Base-by-base conservation (phyloP, 1,139 yeast genomes). In the Debaryomyces robertsiae region DNA sequence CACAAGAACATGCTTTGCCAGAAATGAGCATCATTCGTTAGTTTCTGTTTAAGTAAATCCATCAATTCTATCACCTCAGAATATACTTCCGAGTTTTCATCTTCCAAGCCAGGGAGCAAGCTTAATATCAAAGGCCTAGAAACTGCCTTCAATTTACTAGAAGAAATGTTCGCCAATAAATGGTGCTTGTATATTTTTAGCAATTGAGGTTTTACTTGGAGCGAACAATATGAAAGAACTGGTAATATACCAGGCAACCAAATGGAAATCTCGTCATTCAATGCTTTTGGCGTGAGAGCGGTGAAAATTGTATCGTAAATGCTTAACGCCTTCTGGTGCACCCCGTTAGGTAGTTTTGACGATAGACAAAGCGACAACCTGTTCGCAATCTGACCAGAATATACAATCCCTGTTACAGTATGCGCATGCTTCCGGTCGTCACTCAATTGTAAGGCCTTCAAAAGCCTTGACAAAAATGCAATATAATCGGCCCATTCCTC, bases 401-500 rank as follows among this genome's bases (percentile, higher is more conserved):
- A 50, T 0, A 77, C 77, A 51, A 76, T 61, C 72, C 73, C 51
- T 64, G 75, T 2, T 2, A 84, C 66, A 72, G 79, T 76, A 47
- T 63, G 65, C 24, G 54, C 27, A 9, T 50, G 60, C 39, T 61
- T 65, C 9, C 64, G 59, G 41, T 59, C 67, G 1, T 57, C 65
- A 4, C 52, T 54, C 19, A 67, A 54, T 46, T 60, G 73, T 29
- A 90, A 64, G 0, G 93, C 82, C 58, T 89, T 87, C 47, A 82
- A 81, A 9, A 93, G 73, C 49, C 86, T 79, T 1, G 93, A 82
- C 34, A 94, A 69, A 58, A 89, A 90, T 15, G 97, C 84, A 44
- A 93, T 93, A 61, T 91, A 90, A 58, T 93, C 98, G n/a, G 98
- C 98, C 98, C 98, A 93, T 67, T 91, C 98, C 31, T 82, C 85